Evolutionary conservation across 768 basidiomycete genomes (phyloP).

Genomic region (Hygrocybe punicea): DNA sequence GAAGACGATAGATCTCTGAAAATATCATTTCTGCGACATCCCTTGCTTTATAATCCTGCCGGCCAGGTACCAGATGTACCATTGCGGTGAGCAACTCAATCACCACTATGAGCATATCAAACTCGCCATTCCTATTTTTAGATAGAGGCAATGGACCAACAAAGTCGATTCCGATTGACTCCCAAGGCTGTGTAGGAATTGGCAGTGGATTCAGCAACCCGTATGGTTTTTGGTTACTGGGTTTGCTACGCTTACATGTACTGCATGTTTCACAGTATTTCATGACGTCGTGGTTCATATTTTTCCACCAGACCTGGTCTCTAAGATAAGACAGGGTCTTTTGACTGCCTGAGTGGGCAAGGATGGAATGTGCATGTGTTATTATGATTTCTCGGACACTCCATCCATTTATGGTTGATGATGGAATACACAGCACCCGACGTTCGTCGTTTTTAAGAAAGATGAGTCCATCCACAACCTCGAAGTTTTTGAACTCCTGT

Average conservation of each 20-base stretch:
- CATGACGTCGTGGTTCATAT: constrained; percentile 23
- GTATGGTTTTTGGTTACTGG: constrained; percentile 13
- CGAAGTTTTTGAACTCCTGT: constrained; percentile 18
- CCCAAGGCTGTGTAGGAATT: constrained; percentile 23
- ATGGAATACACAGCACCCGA: constrained; percentile 18
- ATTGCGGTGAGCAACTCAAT: constrained; percentile 15
- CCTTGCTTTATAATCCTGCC: constrained; percentile 9
- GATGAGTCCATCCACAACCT: constrained; percentile 11
- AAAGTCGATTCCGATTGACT: constrained; percentile 29
- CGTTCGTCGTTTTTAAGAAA: constrained; percentile 11
- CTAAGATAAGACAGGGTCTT: constrained; percentile 32
- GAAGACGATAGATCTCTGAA: constrained; percentile 20
- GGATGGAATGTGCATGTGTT: constrained; percentile 17
- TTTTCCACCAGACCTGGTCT: constrained; percentile 20
- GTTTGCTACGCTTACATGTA: constrained; percentile 14
- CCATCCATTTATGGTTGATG: constrained; percentile 4
- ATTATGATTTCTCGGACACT: constrained; percentile 29
- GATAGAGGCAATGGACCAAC: constrained; percentile 29
- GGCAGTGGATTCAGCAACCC: constrained; percentile 15
- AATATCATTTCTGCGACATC: constrained; percentile 21
- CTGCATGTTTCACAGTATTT: constrained; percentile 28
- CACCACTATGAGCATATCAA: constrained; percentile 18
- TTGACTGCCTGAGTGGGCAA: constrained; percentile 28
- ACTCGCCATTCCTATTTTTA: constrained; percentile 17
- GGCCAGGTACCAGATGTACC: constrained; percentile 15